These are phyloP conservation scores for Fusarium veterinarium DNA, from an alignment of 2,329 filamentous ascomycete genomes.

Conservation along the genomic window DNA sequence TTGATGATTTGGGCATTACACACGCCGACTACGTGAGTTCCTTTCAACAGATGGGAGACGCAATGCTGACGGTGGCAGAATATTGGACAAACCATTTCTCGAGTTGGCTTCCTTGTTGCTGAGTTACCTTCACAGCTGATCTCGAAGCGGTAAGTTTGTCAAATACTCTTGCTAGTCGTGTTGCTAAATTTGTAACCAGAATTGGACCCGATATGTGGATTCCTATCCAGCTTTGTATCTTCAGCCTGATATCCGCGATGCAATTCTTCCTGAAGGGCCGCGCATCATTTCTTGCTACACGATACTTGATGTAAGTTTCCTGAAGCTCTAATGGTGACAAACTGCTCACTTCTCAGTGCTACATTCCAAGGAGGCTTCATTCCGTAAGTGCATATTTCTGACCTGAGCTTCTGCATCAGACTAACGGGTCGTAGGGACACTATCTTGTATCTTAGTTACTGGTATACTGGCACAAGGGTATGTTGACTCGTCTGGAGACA, in stretches of 20 bases:
- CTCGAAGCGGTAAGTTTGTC: background rate
- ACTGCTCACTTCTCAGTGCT: background rate
- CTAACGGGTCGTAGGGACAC: background rate
- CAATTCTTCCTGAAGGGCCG: constrained; percentile 50
- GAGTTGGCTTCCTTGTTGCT: constrained; percentile 25
- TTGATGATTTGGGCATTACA: constrained; percentile 44
- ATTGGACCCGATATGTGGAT: constrained; percentile 62
- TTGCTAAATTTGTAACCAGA: background rate
- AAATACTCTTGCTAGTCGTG: rapidly evolving
- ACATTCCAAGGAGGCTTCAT: background rate
- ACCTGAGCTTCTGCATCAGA: no score
- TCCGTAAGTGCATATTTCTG: background rate
- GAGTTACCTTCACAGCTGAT: constrained; percentile 23
- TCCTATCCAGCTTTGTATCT: constrained; percentile 58
- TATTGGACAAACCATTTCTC: constrained; percentile 26
- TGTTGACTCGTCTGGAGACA: background rate
- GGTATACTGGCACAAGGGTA: background rate
- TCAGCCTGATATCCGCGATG: constrained; percentile 49
- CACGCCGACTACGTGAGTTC: constrained; percentile 10
- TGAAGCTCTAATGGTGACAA: background rate
- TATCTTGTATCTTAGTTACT: background rate
- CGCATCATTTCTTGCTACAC: constrained; percentile 48
- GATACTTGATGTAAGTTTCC: background rate
- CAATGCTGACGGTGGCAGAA: background rate
- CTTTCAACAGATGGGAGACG: rapidly evolving